Percentiles rank a stretch among this genome's conserved stretches.
phyloP scores from a whole-genome alignment of 2,329 filamentous ascomycete species.

The Monosporascus sp. region DNA sequence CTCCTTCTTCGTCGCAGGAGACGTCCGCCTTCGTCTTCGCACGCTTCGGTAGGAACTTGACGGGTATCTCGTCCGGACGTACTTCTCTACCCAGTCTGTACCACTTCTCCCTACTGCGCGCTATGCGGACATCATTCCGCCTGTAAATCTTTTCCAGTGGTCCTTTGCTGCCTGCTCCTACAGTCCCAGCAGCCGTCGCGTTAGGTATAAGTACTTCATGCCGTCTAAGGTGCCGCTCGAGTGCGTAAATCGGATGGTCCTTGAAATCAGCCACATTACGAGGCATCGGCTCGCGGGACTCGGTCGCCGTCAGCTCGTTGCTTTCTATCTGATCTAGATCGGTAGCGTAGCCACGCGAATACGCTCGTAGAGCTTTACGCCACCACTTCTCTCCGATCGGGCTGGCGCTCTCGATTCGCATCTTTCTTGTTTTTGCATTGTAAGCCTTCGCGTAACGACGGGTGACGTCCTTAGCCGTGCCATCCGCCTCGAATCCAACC shows the following conservation, averaged over 20 bases:
- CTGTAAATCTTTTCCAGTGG: conserved; percentile 75
- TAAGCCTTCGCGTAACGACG: conserved; percentile 81
- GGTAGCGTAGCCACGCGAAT: conserved; percentile 34
- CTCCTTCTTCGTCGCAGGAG: conserved; percentile 34
- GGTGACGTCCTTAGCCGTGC: conserved; percentile 77
- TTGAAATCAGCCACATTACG: conserved; percentile 84
- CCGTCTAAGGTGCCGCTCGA: conserved; percentile 77
- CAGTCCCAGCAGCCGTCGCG: conserved; percentile 67
- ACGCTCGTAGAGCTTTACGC: conserved; percentile 45
- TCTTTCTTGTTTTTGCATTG: conserved; percentile 80
- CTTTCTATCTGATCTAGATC: conserved; percentile 83
- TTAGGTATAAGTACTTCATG: conserved; percentile 77
- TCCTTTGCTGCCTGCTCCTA: conserved; percentile 60
- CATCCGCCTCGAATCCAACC: conserved; percentile 77
- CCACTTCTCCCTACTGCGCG: conserved; percentile 82
- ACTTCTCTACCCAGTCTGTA: conserved; percentile 81
- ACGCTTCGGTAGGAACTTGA: conserved; percentile 63
- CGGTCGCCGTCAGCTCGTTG: conserved; percentile 64
- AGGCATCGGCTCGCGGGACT: conserved; percentile 77
- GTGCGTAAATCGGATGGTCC: conserved; percentile 74
- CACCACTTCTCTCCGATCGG: conserved; percentile 49
- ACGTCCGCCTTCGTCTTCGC: conserved; percentile 29
- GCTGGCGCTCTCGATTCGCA: conserved; percentile 64
- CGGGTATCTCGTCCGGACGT: conserved; percentile 70
- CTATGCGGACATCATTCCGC: conserved; percentile 71